A percentile compares a stretch with the other conserved stretches of the same genome.
phyloP scores from a whole-genome alignment of 805 yeast species.

The Teunomyces stri region DNA sequence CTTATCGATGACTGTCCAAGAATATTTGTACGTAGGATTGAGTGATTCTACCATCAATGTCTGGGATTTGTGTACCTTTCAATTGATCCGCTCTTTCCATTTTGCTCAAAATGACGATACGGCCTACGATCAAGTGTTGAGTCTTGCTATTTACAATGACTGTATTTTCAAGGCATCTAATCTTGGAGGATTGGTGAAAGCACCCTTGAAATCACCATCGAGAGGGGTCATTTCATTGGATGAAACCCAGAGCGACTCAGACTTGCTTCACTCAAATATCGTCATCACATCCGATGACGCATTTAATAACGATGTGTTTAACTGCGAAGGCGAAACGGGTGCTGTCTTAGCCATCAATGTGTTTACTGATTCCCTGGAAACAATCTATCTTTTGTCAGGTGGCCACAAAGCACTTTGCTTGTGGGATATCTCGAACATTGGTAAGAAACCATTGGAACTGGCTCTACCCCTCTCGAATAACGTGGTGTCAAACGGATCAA shows the following conservation, averaged over 20 bases:
- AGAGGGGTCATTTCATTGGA: neutral
- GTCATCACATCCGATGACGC: slow-evolving; percentile 12
- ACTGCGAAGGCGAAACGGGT: slow-evolving; percentile 24
- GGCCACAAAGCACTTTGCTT: slow-evolving; percentile 69
- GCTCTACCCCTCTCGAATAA: slow-evolving; percentile 11
- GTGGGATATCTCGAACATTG: slow-evolving; percentile 55
- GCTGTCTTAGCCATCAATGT: slow-evolving; percentile 57
- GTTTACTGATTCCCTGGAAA: slow-evolving; percentile 33
- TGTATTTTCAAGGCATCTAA: slow-evolving; percentile 64
- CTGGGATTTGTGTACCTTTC: slow-evolving; percentile 85
- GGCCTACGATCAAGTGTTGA: slow-evolving; percentile 45
- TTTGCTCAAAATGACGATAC: slow-evolving; percentile 13
- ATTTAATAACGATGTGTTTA: slow-evolving; percentile 7
- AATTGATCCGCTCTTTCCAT: slow-evolving; percentile 50
- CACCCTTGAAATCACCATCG: slow-evolving; percentile 16
- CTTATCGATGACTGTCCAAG: slow-evolving; percentile 61
- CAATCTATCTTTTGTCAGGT: slow-evolving; percentile 59
- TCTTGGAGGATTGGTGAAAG: slow-evolving; percentile 37
- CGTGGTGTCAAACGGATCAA: neutral
- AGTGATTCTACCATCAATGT: slow-evolving; percentile 71
- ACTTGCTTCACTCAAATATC: slow-evolving; percentile 6
- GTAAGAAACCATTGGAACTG: slow-evolving; percentile 3
- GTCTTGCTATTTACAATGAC: slow-evolving; percentile 54
- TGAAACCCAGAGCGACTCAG: slow-evolving; percentile 9
- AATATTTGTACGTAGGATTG: slow-evolving; percentile 79